These are phyloP conservation scores for Wickerhamiella pararugosa DNA, from an alignment of 1,139 yeast genomes.

Conservation along the genomic window DNA sequence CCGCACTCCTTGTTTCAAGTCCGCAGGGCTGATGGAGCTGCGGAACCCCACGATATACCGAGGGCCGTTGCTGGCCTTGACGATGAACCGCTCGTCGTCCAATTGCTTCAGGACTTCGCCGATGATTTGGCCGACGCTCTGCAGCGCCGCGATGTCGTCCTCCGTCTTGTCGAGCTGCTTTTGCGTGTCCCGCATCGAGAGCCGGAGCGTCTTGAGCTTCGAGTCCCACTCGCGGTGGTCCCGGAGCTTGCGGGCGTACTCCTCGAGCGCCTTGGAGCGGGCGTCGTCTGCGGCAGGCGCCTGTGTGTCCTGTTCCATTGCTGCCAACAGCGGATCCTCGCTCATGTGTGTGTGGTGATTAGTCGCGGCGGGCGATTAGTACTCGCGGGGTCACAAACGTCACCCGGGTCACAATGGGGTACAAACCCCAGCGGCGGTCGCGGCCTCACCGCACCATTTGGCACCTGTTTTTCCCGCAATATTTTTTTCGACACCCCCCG, in stretches of 20 bases:
- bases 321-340: too few species aligned
- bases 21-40: slow-evolving; percentile 73
- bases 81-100: slow-evolving; percentile 89
- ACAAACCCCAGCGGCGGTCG: too few species aligned
- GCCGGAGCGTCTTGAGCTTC: slow-evolving; percentile 68
- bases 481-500: too few species aligned
- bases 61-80: slow-evolving; percentile 95
- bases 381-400: too few species aligned
- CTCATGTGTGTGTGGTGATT: too few species aligned
- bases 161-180: slow-evolving; percentile 85
- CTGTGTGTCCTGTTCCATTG: background rate
- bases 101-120: slow-evolving; percentile 95
- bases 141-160: slow-evolving; percentile 91
- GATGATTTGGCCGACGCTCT: slow-evolving; percentile 92
- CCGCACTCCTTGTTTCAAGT: slow-evolving; percentile 82
- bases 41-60: slow-evolving; percentile 96
- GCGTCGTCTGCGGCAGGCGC: slow-evolving; percentile 41
- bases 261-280: slow-evolving; percentile 62
- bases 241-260: slow-evolving; percentile 69
- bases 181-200: slow-evolving; percentile 72
- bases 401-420: too few species aligned
- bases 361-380: too few species aligned
- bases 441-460: too few species aligned
- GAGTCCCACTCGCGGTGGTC: slow-evolving; percentile 96
- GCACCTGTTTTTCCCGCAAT: too few species aligned